Base-by-base conservation (phyloP, 805 yeast genomes). In the Priceomyces castillae region DNA sequence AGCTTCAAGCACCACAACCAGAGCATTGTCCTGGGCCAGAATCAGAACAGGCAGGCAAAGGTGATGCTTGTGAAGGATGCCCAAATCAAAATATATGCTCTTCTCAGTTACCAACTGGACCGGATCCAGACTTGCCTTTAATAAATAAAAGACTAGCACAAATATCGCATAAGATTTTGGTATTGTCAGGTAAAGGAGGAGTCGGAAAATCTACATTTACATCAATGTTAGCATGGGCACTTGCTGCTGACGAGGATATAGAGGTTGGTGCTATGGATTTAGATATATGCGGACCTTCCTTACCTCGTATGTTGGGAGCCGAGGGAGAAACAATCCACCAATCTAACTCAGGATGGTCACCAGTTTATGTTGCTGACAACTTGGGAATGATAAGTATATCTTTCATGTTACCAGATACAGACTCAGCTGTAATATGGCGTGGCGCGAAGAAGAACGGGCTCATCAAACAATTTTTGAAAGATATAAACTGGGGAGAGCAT, bases 1-100 rank as follows among this genome's bases (percentile, higher is more conserved):
- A 53, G 40, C 44, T 68, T 18, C 52, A 73, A 43, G 87, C 82
- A 0, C 90, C 94, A 0, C 95, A 85, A 57, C 98, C 99, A 1
- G 97, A 90, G 59, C 98, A 94, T 64, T 94, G 99, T 69, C 99
- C 99, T 0, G 99, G 99, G 1, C 96, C 98, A 1, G 97, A 92
- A 59, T 84, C 95, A 2, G 97, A 90, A 53, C 65, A 69, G 41
- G 99, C 99, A 2, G 99, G 99, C 6, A 81, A 85, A 54, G 90
- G 88, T 2, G 96, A 88, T 58, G 96, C 98, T 10, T 94, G 99
- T 60, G 76, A 70, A 7, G 97, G 97, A 9, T 94, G 99, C 69
- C 95, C 97, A 12, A 94, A 94, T 65, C 90, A 94, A 64, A 81
- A 76, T 36, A 86, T 92, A 3, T 94, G 99, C 67, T 84, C 89